These are phyloP conservation scores for Zygosaccharomyces pseudobailii DNA, from an alignment of 1,139 yeast genomes.

Conservation along the genomic window DNA sequence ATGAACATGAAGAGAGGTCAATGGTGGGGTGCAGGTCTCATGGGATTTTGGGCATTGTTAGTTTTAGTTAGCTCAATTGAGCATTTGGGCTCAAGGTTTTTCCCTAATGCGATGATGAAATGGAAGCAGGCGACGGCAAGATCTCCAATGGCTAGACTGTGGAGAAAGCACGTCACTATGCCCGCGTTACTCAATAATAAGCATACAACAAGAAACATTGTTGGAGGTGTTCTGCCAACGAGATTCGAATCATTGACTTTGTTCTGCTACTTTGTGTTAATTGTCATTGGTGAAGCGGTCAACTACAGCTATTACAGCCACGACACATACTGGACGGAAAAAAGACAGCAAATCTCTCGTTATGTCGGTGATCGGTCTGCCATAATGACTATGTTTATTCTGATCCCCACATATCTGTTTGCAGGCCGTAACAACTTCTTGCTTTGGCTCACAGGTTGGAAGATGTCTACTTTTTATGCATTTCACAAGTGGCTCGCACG, in stretches of 20 bases:
- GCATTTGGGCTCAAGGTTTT: constrained; percentile 33
- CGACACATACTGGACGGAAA: constrained; percentile 39
- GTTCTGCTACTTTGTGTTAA: constrained; percentile 42
- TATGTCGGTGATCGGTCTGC: constrained; percentile 59
- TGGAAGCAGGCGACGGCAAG: constrained; percentile 38
- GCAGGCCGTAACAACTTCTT: constrained; percentile 65
- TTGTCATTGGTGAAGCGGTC: constrained; percentile 41
- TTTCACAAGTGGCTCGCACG: constrained; percentile 68
- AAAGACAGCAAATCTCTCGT: constrained; percentile 45
- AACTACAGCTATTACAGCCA: constrained; percentile 41
- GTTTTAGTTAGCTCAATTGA: constrained; percentile 39
- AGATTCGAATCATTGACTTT: constrained; percentile 55
- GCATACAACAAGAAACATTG: constrained; percentile 12
- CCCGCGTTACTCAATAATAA: constrained; percentile 42
- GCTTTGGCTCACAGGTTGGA: constrained; percentile 63
- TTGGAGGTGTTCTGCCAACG: constrained; percentile 47
- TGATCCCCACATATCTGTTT: constrained; percentile 50
- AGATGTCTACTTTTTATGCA: constrained; percentile 52
- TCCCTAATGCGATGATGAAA: constrained; percentile 15
- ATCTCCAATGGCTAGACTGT: constrained; percentile 33
- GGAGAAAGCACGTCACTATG: constrained; percentile 44
- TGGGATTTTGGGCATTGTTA: constrained; percentile 49
- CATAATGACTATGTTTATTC: constrained; percentile 40
- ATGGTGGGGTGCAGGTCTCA: constrained; percentile 45
- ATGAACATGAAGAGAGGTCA: constrained; percentile 41